A percentile compares a stretch with the other conserved stretches of the same genome.
These are phyloP conservation scores for Aspergillus taichungensis DNA, from an alignment of 495 filamentous ascomycete genomes.

Conservation along the genomic window DNA sequence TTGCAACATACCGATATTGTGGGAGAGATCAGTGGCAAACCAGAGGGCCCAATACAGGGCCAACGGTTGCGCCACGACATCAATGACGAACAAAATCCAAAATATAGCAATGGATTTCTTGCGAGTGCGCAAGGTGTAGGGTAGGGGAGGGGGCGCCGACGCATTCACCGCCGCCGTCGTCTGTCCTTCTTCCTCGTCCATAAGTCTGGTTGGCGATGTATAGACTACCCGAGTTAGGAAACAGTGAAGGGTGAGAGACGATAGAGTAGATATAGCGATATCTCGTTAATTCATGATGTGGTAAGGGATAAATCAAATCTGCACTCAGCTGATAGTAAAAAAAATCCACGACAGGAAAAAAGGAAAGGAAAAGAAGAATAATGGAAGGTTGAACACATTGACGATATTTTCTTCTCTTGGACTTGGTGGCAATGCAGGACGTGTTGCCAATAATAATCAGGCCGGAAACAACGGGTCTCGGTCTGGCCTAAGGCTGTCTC, in stretches of 20 bases:
- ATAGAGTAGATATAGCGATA: not conserved
- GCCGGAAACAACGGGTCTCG: too few relatives aligned
- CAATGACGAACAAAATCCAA: conserved; percentile 49
- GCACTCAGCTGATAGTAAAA: too few relatives aligned
- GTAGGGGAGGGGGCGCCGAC: conserved; percentile 43
- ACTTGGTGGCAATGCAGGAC: too few relatives aligned
- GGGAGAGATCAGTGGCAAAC: conserved; percentile 46
- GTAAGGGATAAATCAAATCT: too few relatives aligned
- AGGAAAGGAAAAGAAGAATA: too few relatives aligned
- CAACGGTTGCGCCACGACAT: conserved; percentile 46
- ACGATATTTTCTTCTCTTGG: too few relatives aligned
- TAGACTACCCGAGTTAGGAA: not conserved
- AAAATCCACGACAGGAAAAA: too few relatives aligned
- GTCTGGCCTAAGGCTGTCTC: too few relatives aligned
- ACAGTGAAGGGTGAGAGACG: not conserved
- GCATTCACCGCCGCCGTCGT: conserved; percentile 6
- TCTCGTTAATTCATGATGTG: too few relatives aligned
- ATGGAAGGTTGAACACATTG: too few relatives aligned
- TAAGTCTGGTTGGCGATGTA: conserved; percentile 14
- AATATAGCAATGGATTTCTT: conserved; percentile 49
- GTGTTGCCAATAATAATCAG: too few relatives aligned
- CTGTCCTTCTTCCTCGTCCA: conserved; percentile 25
- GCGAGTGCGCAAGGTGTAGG: conserved; percentile 46
- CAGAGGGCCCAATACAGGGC: conserved; percentile 49
- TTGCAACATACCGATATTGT: conserved; percentile 40